Percentiles rank a stretch among this genome's conserved stretches.
phyloP scores from a whole-genome alignment of 306 rosid species.

The Begonia masoniana region DNA sequence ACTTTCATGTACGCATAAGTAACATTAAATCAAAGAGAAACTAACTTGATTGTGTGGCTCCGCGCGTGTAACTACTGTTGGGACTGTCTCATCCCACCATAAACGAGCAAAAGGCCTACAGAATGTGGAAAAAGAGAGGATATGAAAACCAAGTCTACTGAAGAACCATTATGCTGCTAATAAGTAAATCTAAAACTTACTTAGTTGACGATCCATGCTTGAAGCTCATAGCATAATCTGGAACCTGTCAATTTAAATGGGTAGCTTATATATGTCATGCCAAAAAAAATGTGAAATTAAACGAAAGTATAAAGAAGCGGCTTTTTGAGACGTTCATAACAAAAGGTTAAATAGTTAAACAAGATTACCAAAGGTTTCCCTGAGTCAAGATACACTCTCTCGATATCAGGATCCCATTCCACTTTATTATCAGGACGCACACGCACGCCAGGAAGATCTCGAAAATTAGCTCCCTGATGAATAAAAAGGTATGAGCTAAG shows the following conservation, averaged over 20 bases:
- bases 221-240: constrained; percentile 65
- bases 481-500: background rate
- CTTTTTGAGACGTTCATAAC: background rate
- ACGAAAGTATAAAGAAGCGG: background rate
- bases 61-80: constrained; percentile 40
- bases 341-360: background rate
- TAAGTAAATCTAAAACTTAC: constrained; percentile 19
- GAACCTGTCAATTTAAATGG: constrained; percentile 28
- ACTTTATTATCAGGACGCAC: constrained; percentile 49
- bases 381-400: constrained; percentile 42
- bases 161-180: too few relatives aligned
- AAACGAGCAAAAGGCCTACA: constrained; percentile 33
- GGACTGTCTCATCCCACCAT: constrained; percentile 43
- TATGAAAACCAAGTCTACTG: too few relatives aligned
- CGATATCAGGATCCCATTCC: constrained; percentile 45
- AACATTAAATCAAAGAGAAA: background rate
- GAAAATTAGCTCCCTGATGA: constrained; percentile 59
- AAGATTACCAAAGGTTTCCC: constrained; percentile 72
- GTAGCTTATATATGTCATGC: background rate
- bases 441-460: constrained; percentile 72
- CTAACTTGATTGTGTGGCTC: constrained; percentile 39
- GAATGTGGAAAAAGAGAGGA: too few relatives aligned
- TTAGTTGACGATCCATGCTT: constrained; percentile 52
- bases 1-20: background rate
- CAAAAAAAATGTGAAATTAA: background rate